Conservation (phyloP, 495 filamentous ascomycete genomes). For the Neurospora tetrasperma region DNA sequence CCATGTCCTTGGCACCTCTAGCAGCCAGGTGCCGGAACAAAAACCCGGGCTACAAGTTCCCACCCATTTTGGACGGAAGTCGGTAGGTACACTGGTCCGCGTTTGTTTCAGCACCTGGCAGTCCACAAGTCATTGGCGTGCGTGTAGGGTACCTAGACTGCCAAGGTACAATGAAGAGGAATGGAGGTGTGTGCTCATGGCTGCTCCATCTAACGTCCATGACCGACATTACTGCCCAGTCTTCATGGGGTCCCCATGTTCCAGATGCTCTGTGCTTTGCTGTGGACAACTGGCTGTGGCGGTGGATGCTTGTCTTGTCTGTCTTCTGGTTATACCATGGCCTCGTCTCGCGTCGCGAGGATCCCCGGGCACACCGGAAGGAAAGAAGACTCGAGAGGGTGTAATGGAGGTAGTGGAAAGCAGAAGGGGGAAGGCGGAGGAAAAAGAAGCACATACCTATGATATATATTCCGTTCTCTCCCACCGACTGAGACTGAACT, state of each 20-base stretch:
- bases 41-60: too few species aligned
- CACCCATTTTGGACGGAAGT: too few species aligned
- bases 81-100: too few species aligned
- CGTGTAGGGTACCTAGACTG: not conserved
- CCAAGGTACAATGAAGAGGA: not conserved
- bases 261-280: not conserved
- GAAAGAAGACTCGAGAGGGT: not conserved
- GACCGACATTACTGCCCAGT: not conserved
- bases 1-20: too few species aligned
- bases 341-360: not conserved
- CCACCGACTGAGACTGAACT: not conserved
- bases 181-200: not conserved
- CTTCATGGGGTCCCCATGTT: not conserved
- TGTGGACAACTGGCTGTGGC: not conserved
- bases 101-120: not conserved
- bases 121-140: not conserved
- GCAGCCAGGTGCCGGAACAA: too few species aligned
- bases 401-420: not conserved
- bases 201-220: not conserved
- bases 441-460: not conserved
- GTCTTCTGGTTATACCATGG: not conserved
- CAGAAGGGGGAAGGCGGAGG: not conserved
- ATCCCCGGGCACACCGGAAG: not conserved
- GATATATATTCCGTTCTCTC: not conserved
- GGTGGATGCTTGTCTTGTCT: not conserved